phyloP scores from a whole-genome alignment of 2,329 filamentous ascomycete species.

The Scedosporium apiospermum region DNA sequence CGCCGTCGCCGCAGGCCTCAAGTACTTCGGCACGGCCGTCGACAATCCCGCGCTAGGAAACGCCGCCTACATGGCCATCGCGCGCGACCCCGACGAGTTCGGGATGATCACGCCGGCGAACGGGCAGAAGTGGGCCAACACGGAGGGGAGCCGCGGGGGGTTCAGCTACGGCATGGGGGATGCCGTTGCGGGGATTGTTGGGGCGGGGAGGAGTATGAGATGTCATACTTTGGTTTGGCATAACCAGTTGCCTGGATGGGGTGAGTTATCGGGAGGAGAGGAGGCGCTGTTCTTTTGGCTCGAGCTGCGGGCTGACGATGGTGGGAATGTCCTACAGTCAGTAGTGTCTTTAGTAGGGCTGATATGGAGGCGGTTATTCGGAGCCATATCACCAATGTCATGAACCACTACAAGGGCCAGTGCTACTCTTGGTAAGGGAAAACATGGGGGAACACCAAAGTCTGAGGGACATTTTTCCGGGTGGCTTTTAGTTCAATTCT shows the following conservation, averaged over 20 bases:
- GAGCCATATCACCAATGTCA: slow-evolving; percentile 38
- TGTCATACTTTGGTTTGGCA: slow-evolving; percentile 52
- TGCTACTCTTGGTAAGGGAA: slow-evolving; percentile 41
- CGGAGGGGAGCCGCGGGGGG: slow-evolving; percentile 42
- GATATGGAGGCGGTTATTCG: slow-evolving; percentile 31
- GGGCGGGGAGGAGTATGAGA: slow-evolving; percentile 41
- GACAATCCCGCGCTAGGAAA: slow-evolving; percentile 49
- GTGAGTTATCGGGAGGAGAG: not conserved
- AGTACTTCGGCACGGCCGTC: slow-evolving; percentile 57
- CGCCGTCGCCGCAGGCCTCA: slow-evolving; percentile 43
- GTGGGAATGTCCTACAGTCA: not conserved
- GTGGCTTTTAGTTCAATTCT: not conserved
- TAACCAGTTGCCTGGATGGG: slow-evolving; percentile 21
- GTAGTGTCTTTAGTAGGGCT: not conserved
- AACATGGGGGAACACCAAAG: not conserved
- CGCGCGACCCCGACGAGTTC: slow-evolving; percentile 47
- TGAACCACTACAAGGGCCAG: slow-evolving; percentile 31
- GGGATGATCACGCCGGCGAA: slow-evolving; percentile 58
- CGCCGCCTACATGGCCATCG: slow-evolving; percentile 42
- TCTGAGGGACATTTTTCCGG: no score
- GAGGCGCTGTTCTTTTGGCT: not conserved
- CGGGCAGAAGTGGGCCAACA: slow-evolving; percentile 54
- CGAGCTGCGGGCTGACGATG: not conserved
- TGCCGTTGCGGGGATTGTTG: slow-evolving; percentile 36
- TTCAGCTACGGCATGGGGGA: slow-evolving; percentile 54